These are phyloP conservation scores for Aphanomyces cochlioides DNA, from an alignment of 352 stramenopile species.

Conservation along the genomic window DNA sequence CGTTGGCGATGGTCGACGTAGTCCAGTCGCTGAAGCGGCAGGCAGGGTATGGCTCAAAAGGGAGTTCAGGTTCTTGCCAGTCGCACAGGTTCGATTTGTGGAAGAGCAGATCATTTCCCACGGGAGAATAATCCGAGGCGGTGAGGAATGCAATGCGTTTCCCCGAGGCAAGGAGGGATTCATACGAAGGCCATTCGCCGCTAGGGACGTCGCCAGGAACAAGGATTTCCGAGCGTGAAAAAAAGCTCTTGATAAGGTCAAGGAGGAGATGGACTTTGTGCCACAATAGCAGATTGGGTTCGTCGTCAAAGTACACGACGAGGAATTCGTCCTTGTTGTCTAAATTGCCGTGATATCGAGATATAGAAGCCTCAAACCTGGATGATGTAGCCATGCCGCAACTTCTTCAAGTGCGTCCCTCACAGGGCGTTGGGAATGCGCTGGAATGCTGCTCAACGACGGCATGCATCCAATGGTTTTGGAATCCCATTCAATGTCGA, in stretches of 20 bases:
- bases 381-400: slow-evolving; percentile 50
- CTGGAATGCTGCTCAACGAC: slow-evolving; percentile 70
- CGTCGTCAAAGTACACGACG: slow-evolving; percentile 82
- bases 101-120: slow-evolving; percentile 68
- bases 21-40: slow-evolving; percentile 50
- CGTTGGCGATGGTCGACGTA: slow-evolving; percentile 43
- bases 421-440: slow-evolving; percentile 50
- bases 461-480: slow-evolving; percentile 74
- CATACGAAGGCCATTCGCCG: slow-evolving; percentile 55
- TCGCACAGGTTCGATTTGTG: slow-evolving; percentile 70
- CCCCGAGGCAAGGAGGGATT: slow-evolving; percentile 52
- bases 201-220: slow-evolving; percentile 54
- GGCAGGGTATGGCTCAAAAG: slow-evolving; percentile 55
- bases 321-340: slow-evolving; percentile 66
- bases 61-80: slow-evolving; percentile 66
- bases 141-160: slow-evolving; percentile 81
- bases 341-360: background rate
- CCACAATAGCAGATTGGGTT: slow-evolving; percentile 66
- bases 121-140: slow-evolving; percentile 58
- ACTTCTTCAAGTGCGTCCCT: slow-evolving; percentile 49
- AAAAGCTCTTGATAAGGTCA: slow-evolving; percentile 61
- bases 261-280: slow-evolving; percentile 71
- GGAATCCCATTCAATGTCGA: slow-evolving; percentile 63
- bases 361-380: slow-evolving; percentile 12
- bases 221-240: slow-evolving; percentile 58